Percentiles rank a stretch among this genome's conserved stretches.
phyloP scores from a whole-genome alignment of 2,329 filamentous ascomycete genomes.

The Sporothrix luriei region DNA sequence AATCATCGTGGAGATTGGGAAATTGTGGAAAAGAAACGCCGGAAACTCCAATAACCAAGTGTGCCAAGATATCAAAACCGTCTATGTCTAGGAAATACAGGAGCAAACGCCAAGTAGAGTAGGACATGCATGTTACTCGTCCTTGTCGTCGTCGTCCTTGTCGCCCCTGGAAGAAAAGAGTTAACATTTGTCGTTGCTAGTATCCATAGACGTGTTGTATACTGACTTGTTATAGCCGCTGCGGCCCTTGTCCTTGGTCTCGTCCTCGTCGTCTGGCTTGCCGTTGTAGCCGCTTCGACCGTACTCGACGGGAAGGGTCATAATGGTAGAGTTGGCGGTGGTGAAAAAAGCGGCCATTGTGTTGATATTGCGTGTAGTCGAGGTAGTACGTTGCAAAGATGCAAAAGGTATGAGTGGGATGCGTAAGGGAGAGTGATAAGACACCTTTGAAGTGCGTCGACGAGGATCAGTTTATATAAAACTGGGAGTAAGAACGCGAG shows the following conservation, averaged over 20 bases:
- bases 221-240: conserved; percentile 52
- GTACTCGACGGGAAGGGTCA: conserved; percentile 42
- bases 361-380: conserved; percentile 15
- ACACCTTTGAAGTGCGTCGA: background rate
- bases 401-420: conserved; percentile 14
- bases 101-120: background rate
- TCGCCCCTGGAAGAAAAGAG: conserved; percentile 32
- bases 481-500: background rate
- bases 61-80: conserved; percentile 7
- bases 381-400: background rate
- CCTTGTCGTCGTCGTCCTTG: conserved; percentile 46
- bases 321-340: conserved; percentile 41
- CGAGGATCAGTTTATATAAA: conserved; percentile 29
- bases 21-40: conserved; percentile 9
- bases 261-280: conserved; percentile 44
- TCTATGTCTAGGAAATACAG: conserved; percentile 12
- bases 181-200: background rate
- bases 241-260: conserved; percentile 48
- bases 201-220: background rate
- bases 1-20: background rate
- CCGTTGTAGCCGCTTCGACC: conserved; percentile 50
- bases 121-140: conserved; percentile 38
- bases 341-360: conserved; percentile 43
- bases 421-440: no score
- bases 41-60: conserved; percentile 1